phyloP scores from a whole-genome alignment of 1,284 basidiomycete species.

The Mycocalia duriaeana region DNA sequence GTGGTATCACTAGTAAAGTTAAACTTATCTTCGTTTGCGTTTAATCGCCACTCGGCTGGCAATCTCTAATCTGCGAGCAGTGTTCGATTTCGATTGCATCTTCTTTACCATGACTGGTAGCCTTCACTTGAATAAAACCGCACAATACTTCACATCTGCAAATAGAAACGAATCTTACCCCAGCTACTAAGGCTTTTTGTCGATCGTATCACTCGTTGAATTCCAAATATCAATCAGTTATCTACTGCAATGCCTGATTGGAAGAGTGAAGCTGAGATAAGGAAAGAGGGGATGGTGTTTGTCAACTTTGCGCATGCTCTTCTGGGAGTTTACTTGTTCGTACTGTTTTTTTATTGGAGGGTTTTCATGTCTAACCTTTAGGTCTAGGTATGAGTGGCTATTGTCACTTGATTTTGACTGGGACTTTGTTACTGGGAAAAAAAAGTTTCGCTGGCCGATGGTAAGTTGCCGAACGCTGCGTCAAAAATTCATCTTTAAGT shows the following conservation, averaged over 20 bases:
- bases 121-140: too few species aligned
- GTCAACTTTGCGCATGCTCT: conserved; percentile 62
- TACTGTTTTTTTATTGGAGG: conserved; percentile 8
- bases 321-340: conserved; percentile 61
- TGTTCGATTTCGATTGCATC: too few species aligned
- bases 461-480: conserved; percentile 29
- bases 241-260: conserved; percentile 43
- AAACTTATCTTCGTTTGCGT: too few species aligned
- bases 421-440: conserved; percentile 54
- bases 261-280: conserved; percentile 47
- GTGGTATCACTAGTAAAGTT: too few species aligned
- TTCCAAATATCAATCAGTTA: conserved; percentile 6
- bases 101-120: too few species aligned
- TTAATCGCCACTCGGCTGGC: too few species aligned
- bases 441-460: conserved; percentile 60
- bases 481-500: background rate
- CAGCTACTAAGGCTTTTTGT: too few species aligned
- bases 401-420: conserved; percentile 66
- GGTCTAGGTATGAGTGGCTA: conserved; percentile 57
- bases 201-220: too few species aligned
- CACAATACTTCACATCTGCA: too few species aligned
- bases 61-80: too few species aligned
- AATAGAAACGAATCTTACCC: too few species aligned
- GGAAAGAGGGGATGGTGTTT: conserved; percentile 50
- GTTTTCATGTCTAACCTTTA: conserved; percentile 1